Percentiles rank a stretch among this genome's conserved stretches.
phyloP scores from a whole-genome alignment of 78 protist species.

The Parvularia atlantis region DNA sequence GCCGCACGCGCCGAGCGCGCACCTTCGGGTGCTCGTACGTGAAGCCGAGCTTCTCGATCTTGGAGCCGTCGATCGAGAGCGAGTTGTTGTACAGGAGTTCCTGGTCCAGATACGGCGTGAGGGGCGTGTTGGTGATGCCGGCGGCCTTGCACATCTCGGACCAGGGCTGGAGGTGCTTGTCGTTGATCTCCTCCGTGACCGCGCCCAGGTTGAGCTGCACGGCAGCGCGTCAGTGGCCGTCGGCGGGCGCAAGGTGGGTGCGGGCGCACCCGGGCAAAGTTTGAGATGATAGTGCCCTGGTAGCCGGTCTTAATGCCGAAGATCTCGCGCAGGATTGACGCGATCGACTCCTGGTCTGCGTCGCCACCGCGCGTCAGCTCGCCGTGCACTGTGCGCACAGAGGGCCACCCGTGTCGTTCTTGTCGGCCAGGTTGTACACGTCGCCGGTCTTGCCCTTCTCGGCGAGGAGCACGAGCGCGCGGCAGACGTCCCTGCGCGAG shows the following conservation, averaged over 20 bases:
- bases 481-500: slow-evolving; percentile 80
- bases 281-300: slow-evolving; percentile 41
- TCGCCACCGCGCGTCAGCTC: not conserved
- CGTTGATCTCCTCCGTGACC: slow-evolving; percentile 63
- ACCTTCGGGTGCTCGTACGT: slow-evolving; percentile 53
- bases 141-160: slow-evolving; percentile 58
- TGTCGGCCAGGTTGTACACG: slow-evolving; percentile 73
- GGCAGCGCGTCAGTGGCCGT: too few relatives aligned
- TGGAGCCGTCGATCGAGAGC: slow-evolving; percentile 71
- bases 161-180: slow-evolving; percentile 89
- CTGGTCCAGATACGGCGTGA: slow-evolving; percentile 82
- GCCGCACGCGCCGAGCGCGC: too few relatives aligned
- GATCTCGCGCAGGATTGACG: slow-evolving; percentile 49
- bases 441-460: slow-evolving; percentile 49
- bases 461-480: slow-evolving; percentile 62
- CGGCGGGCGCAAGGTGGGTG: too few relatives aligned
- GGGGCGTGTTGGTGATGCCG: slow-evolving; percentile 65
- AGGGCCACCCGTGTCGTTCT: slow-evolving; percentile 54
- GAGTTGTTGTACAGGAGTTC: slow-evolving; percentile 75
- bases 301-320: slow-evolving; percentile 82
- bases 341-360: slow-evolving; percentile 52
- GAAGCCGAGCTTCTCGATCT: slow-evolving; percentile 71
- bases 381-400: too few relatives aligned
- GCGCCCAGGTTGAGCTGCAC: slow-evolving; percentile 31
- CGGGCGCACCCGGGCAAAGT: slow-evolving; percentile 52